A percentile compares a stretch with the other conserved stretches of the same genome.
Evolutionary conservation across 2,329 filamentous ascomycete genomes (phyloP).

Genomic region (Podosphaera xanthii): DNA sequence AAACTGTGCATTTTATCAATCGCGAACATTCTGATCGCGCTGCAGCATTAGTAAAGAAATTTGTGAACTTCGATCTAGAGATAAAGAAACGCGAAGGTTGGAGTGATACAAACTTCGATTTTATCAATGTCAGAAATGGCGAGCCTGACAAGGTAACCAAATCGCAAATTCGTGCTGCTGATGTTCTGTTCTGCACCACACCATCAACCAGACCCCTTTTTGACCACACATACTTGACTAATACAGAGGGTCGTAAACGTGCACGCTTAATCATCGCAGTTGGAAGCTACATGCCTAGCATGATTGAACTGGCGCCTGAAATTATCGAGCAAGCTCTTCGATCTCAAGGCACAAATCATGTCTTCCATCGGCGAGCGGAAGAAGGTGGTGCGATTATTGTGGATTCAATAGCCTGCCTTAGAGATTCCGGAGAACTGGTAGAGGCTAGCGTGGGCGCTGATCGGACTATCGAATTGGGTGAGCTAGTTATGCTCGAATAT

Average conservation of each 20-base stretch:
- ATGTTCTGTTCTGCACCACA: conserved; percentile 77
- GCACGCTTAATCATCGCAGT: conserved; percentile 51
- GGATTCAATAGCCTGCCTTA: conserved; percentile 55
- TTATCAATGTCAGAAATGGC: conserved; percentile 45
- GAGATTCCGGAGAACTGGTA: conserved; percentile 72
- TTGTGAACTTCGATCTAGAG: conserved; percentile 21
- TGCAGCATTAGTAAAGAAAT: conserved; percentile 25
- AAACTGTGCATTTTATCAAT: conserved; percentile 65
- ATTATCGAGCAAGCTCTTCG: conserved; percentile 41
- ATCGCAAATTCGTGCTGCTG: conserved; percentile 45
- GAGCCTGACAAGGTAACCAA: conserved; percentile 44
- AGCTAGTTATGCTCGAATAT: conserved; percentile 40
- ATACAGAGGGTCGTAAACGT: conserved; percentile 43
- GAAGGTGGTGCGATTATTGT: conserved; percentile 47
- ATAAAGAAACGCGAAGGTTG: conserved; percentile 37
- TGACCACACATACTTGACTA: conserved; percentile 47
- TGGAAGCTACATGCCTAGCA: conserved; percentile 44
- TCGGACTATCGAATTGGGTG: conserved; percentile 71
- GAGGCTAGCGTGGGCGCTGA: conserved; percentile 48
- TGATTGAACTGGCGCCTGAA: conserved; percentile 65
- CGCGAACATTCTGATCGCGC: conserved; percentile 40
- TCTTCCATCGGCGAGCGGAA: conserved; percentile 42
- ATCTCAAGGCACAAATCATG: conserved; percentile 28
- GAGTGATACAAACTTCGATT: conserved; percentile 40
- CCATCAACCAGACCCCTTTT: conserved; percentile 56